Evolutionary conservation across 2,329 filamentous ascomycete genomes (phyloP).

Genomic region (Alternaria postmessia): DNA sequence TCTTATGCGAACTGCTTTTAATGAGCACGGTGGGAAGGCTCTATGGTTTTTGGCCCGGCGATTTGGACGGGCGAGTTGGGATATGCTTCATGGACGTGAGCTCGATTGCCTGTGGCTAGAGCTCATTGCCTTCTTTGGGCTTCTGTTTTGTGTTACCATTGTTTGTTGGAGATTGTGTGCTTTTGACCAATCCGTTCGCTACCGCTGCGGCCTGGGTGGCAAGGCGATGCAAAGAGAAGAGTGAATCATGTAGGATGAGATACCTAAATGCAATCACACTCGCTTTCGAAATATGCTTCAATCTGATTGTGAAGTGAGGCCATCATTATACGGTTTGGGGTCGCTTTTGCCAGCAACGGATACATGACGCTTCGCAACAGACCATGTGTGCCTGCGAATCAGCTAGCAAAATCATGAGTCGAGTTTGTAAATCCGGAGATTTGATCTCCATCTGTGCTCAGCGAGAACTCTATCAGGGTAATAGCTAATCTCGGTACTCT

Average conservation of each 20-base stretch:
- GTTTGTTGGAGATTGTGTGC: conserved; percentile 9
- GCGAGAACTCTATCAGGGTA: background rate
- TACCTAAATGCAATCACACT: conserved; percentile 49
- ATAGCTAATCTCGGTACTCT: conserved; percentile 5
- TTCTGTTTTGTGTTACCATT: conserved; percentile 26
- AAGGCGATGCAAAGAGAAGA: conserved; percentile 19
- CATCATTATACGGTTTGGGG: background rate
- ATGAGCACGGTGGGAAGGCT: conserved; percentile 43
- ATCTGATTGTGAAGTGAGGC: background rate
- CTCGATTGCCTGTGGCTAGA: conserved; percentile 46
- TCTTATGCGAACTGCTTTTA: conserved; percentile 45
- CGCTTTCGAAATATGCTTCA: conserved; percentile 27
- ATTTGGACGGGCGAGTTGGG: conserved; percentile 21
- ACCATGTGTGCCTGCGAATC: background rate
- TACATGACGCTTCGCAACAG: background rate
- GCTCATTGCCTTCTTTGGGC: conserved; percentile 47
- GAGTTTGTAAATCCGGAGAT: conserved; percentile 7
- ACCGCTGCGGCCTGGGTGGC: conserved; percentile 17
- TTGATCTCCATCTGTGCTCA: conserved; percentile 12
- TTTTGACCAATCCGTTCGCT: conserved; percentile 20
- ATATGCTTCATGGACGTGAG: conserved; percentile 37
- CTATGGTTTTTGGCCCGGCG: conserved; percentile 26
- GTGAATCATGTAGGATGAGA: conserved; percentile 44
- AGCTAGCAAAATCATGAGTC: background rate
- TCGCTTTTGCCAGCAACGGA: background rate